Base-by-base conservation (phyloP, 2,329 filamentous ascomycete species). In the Alternaria conjuncta region DNA sequence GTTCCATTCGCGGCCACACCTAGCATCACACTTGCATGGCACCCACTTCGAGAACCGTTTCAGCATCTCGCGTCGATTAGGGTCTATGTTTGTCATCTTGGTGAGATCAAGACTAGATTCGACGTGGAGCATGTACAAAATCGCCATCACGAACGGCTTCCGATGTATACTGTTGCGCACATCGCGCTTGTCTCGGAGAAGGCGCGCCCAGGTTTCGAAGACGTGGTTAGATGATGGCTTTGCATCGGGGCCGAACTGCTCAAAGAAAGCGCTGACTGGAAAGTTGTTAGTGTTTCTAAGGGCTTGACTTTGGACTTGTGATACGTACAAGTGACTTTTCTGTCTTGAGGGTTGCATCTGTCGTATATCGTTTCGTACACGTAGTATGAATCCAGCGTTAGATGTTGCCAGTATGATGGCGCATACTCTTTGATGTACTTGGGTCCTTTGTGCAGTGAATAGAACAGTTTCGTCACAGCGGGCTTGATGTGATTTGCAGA, bases 31-130 rank as follows among this genome's bases (percentile, higher is more conserved):
- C 26, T 63, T 50, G 20, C 60, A 63, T 7, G 50, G 50, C 3
- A 63, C 60, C 60, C 60, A 60, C 6, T 55, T 60, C 12, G 44
- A 5, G 32, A 63, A 63, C 13, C 60, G 50, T 25, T 60, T 63
- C 1, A 63, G 60, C 28, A 55, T 63, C 21, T 63, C 60, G 20
- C 56, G 60, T n/a, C 57, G 50, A 26, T 63, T 53, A 11, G 44
- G 32, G 11, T 63, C 60, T 11, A 59, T 18, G 6, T 23, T 32
- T 7, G 30, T 46, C 43, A 60, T 60, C n/a, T 45, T 51, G 18
- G 50, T 6, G 13, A 51, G 1, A 32, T 23, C 56, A 21, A 63
- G 57, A 12, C 26, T 49, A 5, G 49, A 50, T 21, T 63, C 60
- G 11, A 63, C 44, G 12, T 63, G 60, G 12, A 63, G 32, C 60